Base-by-base conservation (phyloP, 2,329 filamentous ascomycete species). In the Cladophialophora immunda region DNA sequence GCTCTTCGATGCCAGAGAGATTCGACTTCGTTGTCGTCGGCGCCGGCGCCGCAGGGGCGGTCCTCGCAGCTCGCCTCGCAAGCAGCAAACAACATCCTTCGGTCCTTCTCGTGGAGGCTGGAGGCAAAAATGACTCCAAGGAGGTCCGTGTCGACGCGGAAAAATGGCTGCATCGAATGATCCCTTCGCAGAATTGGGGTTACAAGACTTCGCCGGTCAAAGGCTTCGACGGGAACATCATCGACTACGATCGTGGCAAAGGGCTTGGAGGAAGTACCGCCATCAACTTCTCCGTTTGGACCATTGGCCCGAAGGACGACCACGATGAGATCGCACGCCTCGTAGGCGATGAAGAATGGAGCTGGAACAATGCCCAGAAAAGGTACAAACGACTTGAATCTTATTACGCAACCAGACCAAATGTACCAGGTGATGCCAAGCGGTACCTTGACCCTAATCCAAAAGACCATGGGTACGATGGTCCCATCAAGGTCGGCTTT, bases 31-130 rank as follows among this genome's bases (percentile, higher is more conserved):
- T 68, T 22, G 57, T 71, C 17, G 64, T 69, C 17, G 67, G 64
- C 87, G 87, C 81, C 67, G 88, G 88, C n/a, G 85, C 88, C 1
- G 82, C 88, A 7, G 89, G 89, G 7, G 84, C 84, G 57, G 78
- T 84, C 1, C 73, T 90, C 15, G 88, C 88, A 0, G 77, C 83
- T 1, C 78, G 80, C 0, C 82, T 90, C 3, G 82, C 86, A 1
- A 76, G 79, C 19, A 78, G 84, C 0, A 41, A 79, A 0, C 79
- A 80, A 38, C 79, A 76, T 8, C 88, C 87, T 0, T 80, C 74
- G 0, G 83, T 90, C 1, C 81, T 90, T 1, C 80, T 91, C 0
- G 76, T 90, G 2, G 88, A 90, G 76, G 88, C 87, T 1, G 89
- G 89, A 11, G 77, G 80, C 1, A 71, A 73, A 7, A 85, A 87